These are phyloP conservation scores for Termitomyces sp. DNA, from an alignment of 768 basidiomycete species.

Conservation along the genomic window DNA sequence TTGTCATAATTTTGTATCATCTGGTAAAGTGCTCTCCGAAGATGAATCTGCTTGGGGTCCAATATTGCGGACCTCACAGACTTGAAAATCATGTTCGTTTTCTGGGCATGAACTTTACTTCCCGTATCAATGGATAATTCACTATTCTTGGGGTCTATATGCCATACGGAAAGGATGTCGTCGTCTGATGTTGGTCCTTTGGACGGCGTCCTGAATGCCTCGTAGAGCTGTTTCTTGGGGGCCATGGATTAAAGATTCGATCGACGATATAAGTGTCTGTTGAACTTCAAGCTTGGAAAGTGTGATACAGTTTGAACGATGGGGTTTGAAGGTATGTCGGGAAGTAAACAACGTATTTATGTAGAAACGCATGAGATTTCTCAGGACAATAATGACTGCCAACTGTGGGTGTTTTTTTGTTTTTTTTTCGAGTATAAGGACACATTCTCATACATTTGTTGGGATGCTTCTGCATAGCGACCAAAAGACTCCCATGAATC, in stretches of 20 bases:
- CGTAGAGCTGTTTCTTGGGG: background rate
- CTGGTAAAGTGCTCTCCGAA: background rate
- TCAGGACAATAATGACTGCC: too few species aligned
- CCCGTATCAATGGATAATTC: background rate
- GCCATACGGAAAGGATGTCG: background rate
- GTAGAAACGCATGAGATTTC: too few species aligned
- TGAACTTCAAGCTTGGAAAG: background rate
- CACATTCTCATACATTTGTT: too few species aligned
- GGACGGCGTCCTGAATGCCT: background rate
- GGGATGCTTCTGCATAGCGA: too few species aligned
- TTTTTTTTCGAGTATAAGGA: too few species aligned
- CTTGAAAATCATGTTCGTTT: background rate
- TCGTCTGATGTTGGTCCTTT: background rate
- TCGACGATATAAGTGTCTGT: background rate
- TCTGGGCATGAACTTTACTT: background rate
- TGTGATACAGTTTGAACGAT: background rate
- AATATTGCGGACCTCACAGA: background rate
- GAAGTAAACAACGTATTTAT: background rate
- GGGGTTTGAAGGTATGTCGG: background rate
- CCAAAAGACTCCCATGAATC: too few species aligned
- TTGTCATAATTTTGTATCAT: background rate
- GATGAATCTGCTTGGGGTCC: background rate
- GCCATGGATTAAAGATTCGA: background rate
- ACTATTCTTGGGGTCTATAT: background rate
- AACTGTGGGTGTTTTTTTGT: too few species aligned